Conservation (phyloP, 2,329 filamentous ascomycete species). For the Xylariaceae sp. region DNA sequence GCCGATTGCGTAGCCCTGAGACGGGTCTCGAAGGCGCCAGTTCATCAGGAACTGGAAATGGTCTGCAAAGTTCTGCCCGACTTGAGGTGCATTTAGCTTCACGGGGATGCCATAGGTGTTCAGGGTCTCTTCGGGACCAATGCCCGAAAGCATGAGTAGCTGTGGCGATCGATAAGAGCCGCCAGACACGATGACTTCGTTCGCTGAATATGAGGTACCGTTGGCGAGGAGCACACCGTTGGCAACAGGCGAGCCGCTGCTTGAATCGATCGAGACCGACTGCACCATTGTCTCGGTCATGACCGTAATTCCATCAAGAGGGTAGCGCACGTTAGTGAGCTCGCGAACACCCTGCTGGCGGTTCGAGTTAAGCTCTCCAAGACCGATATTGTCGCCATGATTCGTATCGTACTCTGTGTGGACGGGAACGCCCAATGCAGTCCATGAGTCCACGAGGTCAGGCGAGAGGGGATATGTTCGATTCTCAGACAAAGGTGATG, state of each 20-base stretch:
- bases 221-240: slow-evolving; percentile 20
- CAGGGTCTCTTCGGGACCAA: slow-evolving; percentile 24
- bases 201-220: slow-evolving; percentile 17
- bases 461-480: slow-evolving; percentile 29
- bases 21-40: slow-evolving; percentile 28
- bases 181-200: slow-evolving; percentile 32
- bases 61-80: slow-evolving; percentile 19
- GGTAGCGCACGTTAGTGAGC: slow-evolving; percentile 22
- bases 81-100: slow-evolving; percentile 22
- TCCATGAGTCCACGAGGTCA: slow-evolving; percentile 25
- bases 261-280: slow-evolving; percentile 16
- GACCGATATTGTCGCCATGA: slow-evolving; percentile 23
- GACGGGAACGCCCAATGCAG: slow-evolving; percentile 23
- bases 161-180: slow-evolving; percentile 33
- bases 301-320: slow-evolving; percentile 19
- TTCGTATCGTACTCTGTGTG: slow-evolving; percentile 20
- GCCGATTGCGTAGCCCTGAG: slow-evolving; percentile 25
- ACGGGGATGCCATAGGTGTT: slow-evolving; percentile 18
- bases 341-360: slow-evolving; percentile 25
- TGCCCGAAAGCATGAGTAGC: slow-evolving; percentile 34
- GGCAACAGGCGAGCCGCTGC: slow-evolving; percentile 12
- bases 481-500: slow-evolving; percentile 12
- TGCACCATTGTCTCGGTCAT: slow-evolving; percentile 20
- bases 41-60: slow-evolving; percentile 13
- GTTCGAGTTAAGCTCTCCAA: slow-evolving; percentile 27